Base-by-base conservation (phyloP, 768 basidiomycete species). In the Suillus tomentosus region DNA sequence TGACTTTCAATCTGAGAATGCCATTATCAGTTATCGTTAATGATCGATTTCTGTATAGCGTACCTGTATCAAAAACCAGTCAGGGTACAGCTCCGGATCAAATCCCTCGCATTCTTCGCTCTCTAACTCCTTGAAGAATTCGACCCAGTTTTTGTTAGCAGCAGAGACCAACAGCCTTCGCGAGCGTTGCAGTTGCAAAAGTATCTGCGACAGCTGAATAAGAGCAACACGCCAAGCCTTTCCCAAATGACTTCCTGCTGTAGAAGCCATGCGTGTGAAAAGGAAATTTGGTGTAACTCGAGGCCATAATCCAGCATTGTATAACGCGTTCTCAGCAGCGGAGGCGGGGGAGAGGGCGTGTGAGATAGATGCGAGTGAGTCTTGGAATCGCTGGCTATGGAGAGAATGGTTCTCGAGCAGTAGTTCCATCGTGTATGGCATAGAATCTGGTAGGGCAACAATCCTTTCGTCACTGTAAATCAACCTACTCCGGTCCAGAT, bases 1-100 rank as follows among this genome's bases (percentile, higher is more conserved):
- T 84, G 74, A 8, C 76, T 70, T 62, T 85, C 81, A 1, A 85
- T 76, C 84, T 85, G 59, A 56, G 40, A 11, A 55, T 10, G 19
- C 2, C n/a, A n/a, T 37, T 59, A 45, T 64, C 45, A 64, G 53
- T 19, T 9, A 43, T 9, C 6, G 2, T 50, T 14, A 7, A 24
- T 13, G 1, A 5, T 15, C 37, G 22, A 50, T 24, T 24, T 50
- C 13, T 24, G 24, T 50, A 24, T 7, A 22, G 34, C 13, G 13
- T 34, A 74, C 69, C 40, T 56, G 64, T 9, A 65, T 65, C 37
- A 73, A 55, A 39, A 66, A 53, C 53, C 63, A 64, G 24, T 62
- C 57, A 15, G 51, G 42, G 34, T 64, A 62, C 22, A 15, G 24
- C 48, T 50, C 48, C 6, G 14, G 14, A 27, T 63, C 56, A 39